phyloP scores from a whole-genome alignment of 148 eudicot species.

The Gaultheria prostrata region DNA sequence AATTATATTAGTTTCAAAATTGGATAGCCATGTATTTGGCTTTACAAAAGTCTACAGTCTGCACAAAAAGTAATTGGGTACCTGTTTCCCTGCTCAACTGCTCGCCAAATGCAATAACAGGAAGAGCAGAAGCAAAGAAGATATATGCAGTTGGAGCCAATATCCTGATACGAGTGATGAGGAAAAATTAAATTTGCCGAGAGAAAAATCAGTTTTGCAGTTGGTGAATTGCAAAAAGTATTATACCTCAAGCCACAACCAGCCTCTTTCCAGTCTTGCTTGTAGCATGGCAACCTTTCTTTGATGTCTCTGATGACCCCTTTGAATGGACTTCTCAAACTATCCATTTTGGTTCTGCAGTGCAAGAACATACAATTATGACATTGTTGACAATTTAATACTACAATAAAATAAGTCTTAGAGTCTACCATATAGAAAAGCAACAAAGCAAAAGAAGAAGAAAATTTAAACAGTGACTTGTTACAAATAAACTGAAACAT shows the following conservation, averaged over 20 bases:
- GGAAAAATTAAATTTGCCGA: neutral
- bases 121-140: constrained; percentile 77
- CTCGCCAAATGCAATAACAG: constrained; percentile 74
- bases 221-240: neutral
- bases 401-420: neutral
- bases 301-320: constrained; percentile 19
- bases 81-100: constrained; percentile 67
- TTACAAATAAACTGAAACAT: neutral
- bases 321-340: constrained; percentile 6
- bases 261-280: constrained; percentile 21
- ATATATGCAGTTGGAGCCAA: constrained; percentile 62
- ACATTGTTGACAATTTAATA: neutral
- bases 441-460: neutral
- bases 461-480: neutral
- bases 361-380: constrained; percentile 1
- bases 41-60: neutral
- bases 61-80: neutral
- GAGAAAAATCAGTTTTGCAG: neutral
- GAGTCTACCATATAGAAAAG: neutral
- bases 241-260: constrained; percentile 51
- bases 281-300: constrained; percentile 21
- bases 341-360: constrained; percentile 14
- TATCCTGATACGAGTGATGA: constrained; percentile 31
- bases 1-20: neutral
- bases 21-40: neutral